phyloP scores from a whole-genome alignment of 371 early-diverging fungal species.

The Mortierella polycephala region DNA sequence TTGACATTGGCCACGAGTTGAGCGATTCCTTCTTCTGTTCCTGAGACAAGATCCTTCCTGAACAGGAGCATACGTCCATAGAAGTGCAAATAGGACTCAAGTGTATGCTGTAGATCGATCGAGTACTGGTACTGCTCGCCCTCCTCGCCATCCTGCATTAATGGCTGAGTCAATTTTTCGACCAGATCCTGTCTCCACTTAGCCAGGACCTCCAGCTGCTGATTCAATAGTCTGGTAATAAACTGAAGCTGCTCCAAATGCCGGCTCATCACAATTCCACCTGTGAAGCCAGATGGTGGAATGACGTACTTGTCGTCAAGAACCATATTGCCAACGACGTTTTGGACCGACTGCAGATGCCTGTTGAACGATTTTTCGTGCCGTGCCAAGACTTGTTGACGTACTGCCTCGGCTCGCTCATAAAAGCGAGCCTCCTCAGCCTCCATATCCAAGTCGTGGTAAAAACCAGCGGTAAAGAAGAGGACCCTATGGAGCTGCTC shows the following conservation, averaged over 20 bases:
- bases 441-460: constrained; percentile 56
- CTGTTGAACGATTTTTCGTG: constrained; percentile 37
- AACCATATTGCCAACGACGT: background rate
- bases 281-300: constrained; percentile 6
- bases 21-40: constrained; percentile 20
- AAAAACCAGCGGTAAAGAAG: constrained; percentile 70
- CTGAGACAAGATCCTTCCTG: constrained; percentile 29
- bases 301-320: constrained; percentile 5
- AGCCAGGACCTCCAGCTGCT: constrained; percentile 23
- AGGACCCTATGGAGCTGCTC: constrained; percentile 67
- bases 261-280: constrained; percentile 27
- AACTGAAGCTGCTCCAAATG: constrained; percentile 24
- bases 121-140: constrained; percentile 51
- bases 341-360: background rate
- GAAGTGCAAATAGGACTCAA: constrained; percentile 37
- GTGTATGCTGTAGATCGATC: constrained; percentile 43
- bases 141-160: constrained; percentile 47
- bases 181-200: constrained; percentile 37
- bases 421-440: constrained; percentile 59
- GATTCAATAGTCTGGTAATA: constrained; percentile 17
- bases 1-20: constrained; percentile 13
- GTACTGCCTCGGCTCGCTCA: constrained; percentile 60
- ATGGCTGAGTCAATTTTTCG: constrained; percentile 27
- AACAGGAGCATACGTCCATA: constrained; percentile 32
- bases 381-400: constrained; percentile 53